A percentile compares a stretch with the other conserved stretches of the same genome.
phyloP scores from a whole-genome alignment of 495 filamentous ascomycete genomes.

The Aspergillus sclerotioniger region DNA sequence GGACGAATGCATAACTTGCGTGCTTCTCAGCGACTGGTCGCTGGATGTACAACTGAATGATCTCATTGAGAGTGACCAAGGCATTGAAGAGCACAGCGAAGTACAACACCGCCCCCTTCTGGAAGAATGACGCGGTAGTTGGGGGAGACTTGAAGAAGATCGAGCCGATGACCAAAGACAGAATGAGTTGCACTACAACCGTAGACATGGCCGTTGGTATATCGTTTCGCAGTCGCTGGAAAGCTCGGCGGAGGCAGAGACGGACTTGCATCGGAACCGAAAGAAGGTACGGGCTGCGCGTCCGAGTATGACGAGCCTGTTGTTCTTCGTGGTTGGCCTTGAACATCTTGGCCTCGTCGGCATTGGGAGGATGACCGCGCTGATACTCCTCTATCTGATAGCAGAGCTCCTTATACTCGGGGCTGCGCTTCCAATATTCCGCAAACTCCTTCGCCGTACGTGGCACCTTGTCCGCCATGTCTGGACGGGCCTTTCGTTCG shows the following conservation, averaged over 20 bases:
- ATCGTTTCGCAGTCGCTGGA: constrained; percentile 61
- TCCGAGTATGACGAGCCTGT: constrained; percentile 33
- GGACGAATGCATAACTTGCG: constrained; percentile 57
- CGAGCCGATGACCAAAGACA: constrained; percentile 77
- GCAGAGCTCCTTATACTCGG: constrained; percentile 45
- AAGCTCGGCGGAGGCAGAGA: constrained; percentile 46
- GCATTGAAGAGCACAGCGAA: constrained; percentile 72
- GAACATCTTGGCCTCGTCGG: constrained; percentile 26
- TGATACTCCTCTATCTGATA: constrained; percentile 45
- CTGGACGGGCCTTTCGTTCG: constrained; percentile 56
- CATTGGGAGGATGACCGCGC: constrained; percentile 19
- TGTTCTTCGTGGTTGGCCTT: constrained; percentile 24
- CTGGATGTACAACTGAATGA: constrained; percentile 54
- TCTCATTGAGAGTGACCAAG: constrained; percentile 50
- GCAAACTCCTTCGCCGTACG: constrained; percentile 67
- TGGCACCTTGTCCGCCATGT: constrained; percentile 62
- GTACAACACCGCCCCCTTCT: constrained; percentile 71
- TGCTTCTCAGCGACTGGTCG: constrained; percentile 64
- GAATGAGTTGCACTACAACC: constrained; percentile 66
- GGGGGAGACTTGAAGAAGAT: constrained; percentile 66
- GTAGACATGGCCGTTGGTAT: constrained; percentile 65
- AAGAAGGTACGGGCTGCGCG: constrained; percentile 41
- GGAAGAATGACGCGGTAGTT: constrained; percentile 27
- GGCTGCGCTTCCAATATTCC: constrained; percentile 52
- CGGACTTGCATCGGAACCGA: constrained; percentile 45